Percentiles rank a stretch among this genome's conserved stretches.
Conservation (phyloP, 768 basidiomycete species). For the Rhodotorula diobovata region DNA sequence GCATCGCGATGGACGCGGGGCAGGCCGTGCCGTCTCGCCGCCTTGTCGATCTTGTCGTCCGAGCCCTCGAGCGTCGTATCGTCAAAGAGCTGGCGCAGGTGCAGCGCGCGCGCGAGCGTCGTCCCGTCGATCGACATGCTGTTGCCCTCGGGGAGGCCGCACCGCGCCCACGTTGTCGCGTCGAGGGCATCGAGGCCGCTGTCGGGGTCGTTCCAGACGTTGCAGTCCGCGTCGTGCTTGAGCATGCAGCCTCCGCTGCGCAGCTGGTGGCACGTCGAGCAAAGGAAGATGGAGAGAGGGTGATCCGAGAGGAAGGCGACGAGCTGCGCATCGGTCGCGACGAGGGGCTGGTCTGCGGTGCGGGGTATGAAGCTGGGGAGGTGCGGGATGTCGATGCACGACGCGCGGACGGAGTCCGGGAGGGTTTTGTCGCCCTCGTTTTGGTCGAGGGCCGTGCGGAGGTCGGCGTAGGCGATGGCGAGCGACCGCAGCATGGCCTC, state of each 20-base stretch:
- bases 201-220: too few relatives aligned
- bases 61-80: not conserved
- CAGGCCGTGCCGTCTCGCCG: too few relatives aligned
- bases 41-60: not conserved
- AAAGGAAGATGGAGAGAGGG: slow-evolving; percentile 2
- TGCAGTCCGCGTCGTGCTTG: not conserved
- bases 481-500: not conserved
- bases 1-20: too few relatives aligned
- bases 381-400: slow-evolving; percentile 2
- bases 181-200: not conserved
- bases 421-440: too few relatives aligned
- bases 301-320: not conserved
- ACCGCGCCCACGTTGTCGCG: not conserved
- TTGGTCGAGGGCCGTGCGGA: not conserved
- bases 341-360: not conserved
- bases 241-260: not conserved
- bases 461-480: not conserved
- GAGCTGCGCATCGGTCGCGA: slow-evolving; percentile 20
- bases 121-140: not conserved
- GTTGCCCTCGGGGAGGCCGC: not conserved
- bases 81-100: not conserved
- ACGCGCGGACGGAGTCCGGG: not conserved
- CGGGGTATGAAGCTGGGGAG: slow-evolving; percentile 29
- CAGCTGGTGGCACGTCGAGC: not conserved
- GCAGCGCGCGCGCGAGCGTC: not conserved